Evolutionary conservation across 2,329 filamentous ascomycete species (phyloP), one percentile per base, ranked within the genome.

Genomic region (Cladobotryum protrusum): DNA sequence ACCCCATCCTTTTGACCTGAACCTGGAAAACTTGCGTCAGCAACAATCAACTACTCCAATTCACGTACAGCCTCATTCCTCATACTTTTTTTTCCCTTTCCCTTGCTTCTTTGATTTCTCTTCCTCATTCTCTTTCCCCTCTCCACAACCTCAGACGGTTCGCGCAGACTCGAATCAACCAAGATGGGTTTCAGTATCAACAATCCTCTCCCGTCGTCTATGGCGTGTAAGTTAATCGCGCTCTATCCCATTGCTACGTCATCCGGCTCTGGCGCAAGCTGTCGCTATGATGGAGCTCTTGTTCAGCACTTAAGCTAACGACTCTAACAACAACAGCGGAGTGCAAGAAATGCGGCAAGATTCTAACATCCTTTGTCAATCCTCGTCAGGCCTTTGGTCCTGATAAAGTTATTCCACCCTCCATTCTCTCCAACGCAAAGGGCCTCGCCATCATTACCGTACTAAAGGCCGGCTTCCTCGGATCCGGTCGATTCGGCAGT

Each of bases 341-440:
- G 75, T 97, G 93, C 74, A 93, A 87, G 70, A 99, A 99, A 73
- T 93, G 90, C 66, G 87, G 87, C 65, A 96, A 95, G 77, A 97
- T 97, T 63, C 81, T 99, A 59, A 82, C 87, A 42, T 95, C 91
- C 12, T 99, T 99, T 67, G 81, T 97, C 66, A 93, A 97, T 66
- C 93, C 93, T 17, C 82, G 85, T 64, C 92, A 97, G 74, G 75
- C 92, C 17, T 96, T 97, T 68, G 90, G 92, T 5, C 92, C 93
- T 49, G 93, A 97, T 70, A 97, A 97, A 71, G 85, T 99, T 66
- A 99, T 99, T 61, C 93, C 93, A 45, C 91, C 92, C 7, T 81
- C 85, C 47, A 80, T 99, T 60, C 83, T 99, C 61, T 86, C 87
- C 57, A 89, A 89, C 68, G 93, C 93, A 62, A 96, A 99, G 79